Base-by-base conservation (phyloP, 2,329 filamentous ascomycete species). In the Macroventuria anomochaeta region DNA sequence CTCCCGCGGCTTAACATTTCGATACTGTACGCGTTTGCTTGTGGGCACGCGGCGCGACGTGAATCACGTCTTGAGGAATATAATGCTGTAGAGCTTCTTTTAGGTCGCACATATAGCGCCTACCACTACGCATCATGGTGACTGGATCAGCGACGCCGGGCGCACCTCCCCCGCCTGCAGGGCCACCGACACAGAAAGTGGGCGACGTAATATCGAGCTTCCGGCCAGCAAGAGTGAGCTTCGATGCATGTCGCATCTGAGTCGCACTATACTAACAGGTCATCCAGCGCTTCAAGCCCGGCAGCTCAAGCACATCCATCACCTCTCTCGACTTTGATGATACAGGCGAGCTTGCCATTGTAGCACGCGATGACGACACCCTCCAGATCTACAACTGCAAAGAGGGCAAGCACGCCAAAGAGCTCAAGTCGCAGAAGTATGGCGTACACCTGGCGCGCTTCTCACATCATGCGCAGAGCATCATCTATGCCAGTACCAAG, bases 241-340 rank as follows among this genome's bases (percentile, higher is more conserved):
- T 51, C 25, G 8, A 23, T 47, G 37, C 36, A 4, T 37, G 8
- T 13, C 8, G 15, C 26, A 2, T 26, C 15, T 18, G 34, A 13
- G 8, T 12, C 15, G 7, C 0, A 20, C 1, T 12, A n/a, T 39
- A 49, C 64, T 70, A 23, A 71, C 53, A 29, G 5, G 12, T 2
- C 11, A 2, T 18, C 17, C 67, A 79, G 71, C 75, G 76, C 55
- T 81, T 82, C 75, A 79, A 78, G 60, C 63, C 77, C 0, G 70
- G 75, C 18, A 66, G 67, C 53, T 75, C 80, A 8, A 79, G 81
- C 43, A 85, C 87, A 3, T 82, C 87, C 61, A 86, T 97, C 55
- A 89, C 95, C 7, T 97, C 93, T 1, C 85, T 99, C 65, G 93
- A 99, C 79, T 99, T 96, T 72, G 93, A 97, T 75, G 93, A 97